Percentiles rank a stretch among this genome's conserved stretches.
These are phyloP conservation scores for Fraxinus sp. DNA, from an alignment of 305 asterid species.

Conservation along the genomic window DNA sequence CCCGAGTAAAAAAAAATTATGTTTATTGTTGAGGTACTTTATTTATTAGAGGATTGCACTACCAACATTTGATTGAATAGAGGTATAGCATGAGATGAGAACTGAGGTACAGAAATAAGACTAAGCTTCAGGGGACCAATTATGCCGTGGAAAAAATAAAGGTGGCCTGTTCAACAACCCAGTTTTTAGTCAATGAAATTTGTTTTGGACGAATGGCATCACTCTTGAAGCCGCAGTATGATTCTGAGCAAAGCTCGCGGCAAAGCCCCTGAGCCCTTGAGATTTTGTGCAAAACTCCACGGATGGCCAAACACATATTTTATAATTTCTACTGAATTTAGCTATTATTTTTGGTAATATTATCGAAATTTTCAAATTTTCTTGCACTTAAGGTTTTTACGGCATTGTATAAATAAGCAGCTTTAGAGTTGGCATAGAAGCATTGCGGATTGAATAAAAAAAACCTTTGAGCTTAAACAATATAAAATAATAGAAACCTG, in stretches of 20 bases:
- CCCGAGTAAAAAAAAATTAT: not conserved
- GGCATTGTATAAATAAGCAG: not conserved
- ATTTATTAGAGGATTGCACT: not conserved
- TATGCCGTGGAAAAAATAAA: not conserved
- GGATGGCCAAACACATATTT: not conserved
- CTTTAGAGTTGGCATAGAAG: not conserved
- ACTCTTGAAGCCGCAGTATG: not conserved
- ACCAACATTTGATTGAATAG: not conserved
- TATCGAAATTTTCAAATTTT: not conserved
- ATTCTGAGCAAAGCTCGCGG: not conserved
- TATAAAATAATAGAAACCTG: not conserved
- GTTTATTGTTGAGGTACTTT: not conserved
- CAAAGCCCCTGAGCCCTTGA: not conserved
- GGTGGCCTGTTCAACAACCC: not conserved
- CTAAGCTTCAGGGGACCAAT: not conserved
- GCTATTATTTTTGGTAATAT: not conserved
- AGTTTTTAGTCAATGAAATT: not conserved
- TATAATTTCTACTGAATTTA: not conserved
- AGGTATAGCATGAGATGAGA: not conserved
- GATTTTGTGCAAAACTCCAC: not conserved
- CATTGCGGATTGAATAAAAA: not conserved
- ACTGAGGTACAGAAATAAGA: not conserved
- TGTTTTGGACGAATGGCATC: not conserved
- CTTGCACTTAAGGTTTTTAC: not conserved
- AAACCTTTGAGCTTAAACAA: not conserved